Evolutionary conservation across 768 basidiomycete genomes (phyloP), one percentile per base, ranked within the genome.

Genomic region (Lactarius quietus): DNA sequence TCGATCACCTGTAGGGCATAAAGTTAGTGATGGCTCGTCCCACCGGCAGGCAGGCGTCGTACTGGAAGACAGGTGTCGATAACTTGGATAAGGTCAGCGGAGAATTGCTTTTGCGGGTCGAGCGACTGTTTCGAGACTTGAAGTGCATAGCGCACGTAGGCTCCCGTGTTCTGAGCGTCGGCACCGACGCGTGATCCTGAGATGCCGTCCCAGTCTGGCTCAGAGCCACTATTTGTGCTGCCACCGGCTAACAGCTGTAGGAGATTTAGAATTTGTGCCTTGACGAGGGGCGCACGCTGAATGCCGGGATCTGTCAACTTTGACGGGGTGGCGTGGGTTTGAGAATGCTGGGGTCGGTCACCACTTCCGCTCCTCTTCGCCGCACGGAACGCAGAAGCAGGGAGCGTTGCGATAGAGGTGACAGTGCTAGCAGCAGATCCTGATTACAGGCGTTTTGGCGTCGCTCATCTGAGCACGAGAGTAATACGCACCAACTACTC

Each of bases 221-320:
- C 53, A 8, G 53, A 9, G 29, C 53, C 29, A 20, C 53, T 29
- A 29, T 10, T 23, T 9, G 43, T 10, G n/a, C 4, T 45, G 43
- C 1, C n/a, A 31, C 53, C 53, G 10, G 18, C 53, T 6, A 55
- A 14, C 18, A 55, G 29, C 29, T 55, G 53, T 29, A 55, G 1
- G 4, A 55, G 17, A 31, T 55, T 33, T 20, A 55, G 53, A 4
- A 55, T 33, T 29, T 55, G 53, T 33, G 53, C 53, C 53, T 55
- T 33, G 35, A 57, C 26, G 31, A 57, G 56, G 35, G 56, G 56
- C 56, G 56, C 56, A n/a, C 56, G 35, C 35, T 57, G 35, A 20
- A 57, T 26, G 35, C 56, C 56, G 23, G 56, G 56, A 36, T 57
- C 56, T 26, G 33, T 57, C 56, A 57, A 26, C 4, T 26, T 57